phyloP scores from a whole-genome alignment of 495 filamentous ascomycete genomes.

The Penicillium herquei region DNA sequence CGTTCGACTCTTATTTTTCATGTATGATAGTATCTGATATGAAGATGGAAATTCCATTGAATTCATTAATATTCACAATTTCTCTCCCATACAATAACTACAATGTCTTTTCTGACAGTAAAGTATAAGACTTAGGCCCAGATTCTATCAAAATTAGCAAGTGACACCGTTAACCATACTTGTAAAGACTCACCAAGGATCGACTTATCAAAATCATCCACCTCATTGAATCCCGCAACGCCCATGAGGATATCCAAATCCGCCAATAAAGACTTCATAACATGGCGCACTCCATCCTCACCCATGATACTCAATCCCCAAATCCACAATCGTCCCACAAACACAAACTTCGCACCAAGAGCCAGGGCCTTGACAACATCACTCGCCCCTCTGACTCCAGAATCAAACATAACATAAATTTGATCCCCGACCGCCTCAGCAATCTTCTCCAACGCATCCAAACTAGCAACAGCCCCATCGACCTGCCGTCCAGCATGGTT shows the following conservation, averaged over 20 bases:
- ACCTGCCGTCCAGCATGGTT: slow-evolving; percentile 63
- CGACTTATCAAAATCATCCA: background rate
- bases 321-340: slow-evolving; percentile 61
- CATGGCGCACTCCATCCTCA: slow-evolving; percentile 60
- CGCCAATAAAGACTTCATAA: slow-evolving; percentile 62
- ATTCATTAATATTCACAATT: background rate
- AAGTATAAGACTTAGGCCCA: background rate
- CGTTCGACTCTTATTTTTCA: background rate
- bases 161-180: background rate
- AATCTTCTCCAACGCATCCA: slow-evolving; percentile 63
- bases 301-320: slow-evolving; percentile 61
- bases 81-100: background rate
- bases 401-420: slow-evolving; percentile 58
- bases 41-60: background rate
- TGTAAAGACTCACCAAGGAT: background rate
- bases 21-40: background rate
- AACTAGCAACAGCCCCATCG: slow-evolving; percentile 57
- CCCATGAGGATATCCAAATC: slow-evolving; percentile 68
- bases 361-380: slow-evolving; percentile 64
- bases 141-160: background rate
- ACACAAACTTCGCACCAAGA: slow-evolving; percentile 63
- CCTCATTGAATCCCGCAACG: slow-evolving; percentile 51
- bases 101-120: background rate
- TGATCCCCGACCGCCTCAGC: slow-evolving; percentile 50
- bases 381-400: slow-evolving; percentile 54